These are phyloP conservation scores for Talinum fruticosum DNA, from an alignment of 148 eudicot species.

Conservation along the genomic window DNA sequence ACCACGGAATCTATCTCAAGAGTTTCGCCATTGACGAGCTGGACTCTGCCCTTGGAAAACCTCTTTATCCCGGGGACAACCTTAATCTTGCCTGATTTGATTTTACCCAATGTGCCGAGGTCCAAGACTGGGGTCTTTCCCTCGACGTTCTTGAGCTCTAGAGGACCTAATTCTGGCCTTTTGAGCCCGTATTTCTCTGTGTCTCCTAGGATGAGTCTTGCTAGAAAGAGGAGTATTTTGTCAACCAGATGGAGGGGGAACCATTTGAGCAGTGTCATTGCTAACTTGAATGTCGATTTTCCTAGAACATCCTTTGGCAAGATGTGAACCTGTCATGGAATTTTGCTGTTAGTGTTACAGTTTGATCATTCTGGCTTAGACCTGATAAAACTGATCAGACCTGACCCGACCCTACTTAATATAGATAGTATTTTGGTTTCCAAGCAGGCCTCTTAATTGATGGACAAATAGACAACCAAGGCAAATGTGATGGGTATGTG, in stretches of 20 bases:
- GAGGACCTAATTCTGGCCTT: slow-evolving; percentile 73
- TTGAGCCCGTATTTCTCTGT: slow-evolving; percentile 67
- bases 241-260: slow-evolving; percentile 60
- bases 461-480: not conserved
- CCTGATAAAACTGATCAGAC: not conserved
- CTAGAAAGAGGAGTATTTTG: slow-evolving; percentile 46
- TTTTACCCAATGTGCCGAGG: slow-evolving; percentile 61
- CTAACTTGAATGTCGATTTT: slow-evolving; percentile 76
- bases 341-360: not conserved
- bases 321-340: slow-evolving; percentile 64
- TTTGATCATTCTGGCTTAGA: too few species aligned
- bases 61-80: slow-evolving; percentile 82
- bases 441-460: not conserved
- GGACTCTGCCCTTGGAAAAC: slow-evolving; percentile 51
- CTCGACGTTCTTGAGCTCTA: slow-evolving; percentile 66
- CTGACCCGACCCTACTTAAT: too few species aligned
- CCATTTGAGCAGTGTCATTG: slow-evolving; percentile 53
- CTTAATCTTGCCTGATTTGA: slow-evolving; percentile 62
- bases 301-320: slow-evolving; percentile 75
- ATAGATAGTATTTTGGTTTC: not conserved
- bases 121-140: slow-evolving; percentile 90
- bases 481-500: not conserved
- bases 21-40: slow-evolving; percentile 47
- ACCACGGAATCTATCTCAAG: slow-evolving; percentile 70
- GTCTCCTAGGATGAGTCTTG: slow-evolving; percentile 56